Base-by-base conservation (phyloP, 768 basidiomycete species). In the Gymnopilus dilepis region DNA sequence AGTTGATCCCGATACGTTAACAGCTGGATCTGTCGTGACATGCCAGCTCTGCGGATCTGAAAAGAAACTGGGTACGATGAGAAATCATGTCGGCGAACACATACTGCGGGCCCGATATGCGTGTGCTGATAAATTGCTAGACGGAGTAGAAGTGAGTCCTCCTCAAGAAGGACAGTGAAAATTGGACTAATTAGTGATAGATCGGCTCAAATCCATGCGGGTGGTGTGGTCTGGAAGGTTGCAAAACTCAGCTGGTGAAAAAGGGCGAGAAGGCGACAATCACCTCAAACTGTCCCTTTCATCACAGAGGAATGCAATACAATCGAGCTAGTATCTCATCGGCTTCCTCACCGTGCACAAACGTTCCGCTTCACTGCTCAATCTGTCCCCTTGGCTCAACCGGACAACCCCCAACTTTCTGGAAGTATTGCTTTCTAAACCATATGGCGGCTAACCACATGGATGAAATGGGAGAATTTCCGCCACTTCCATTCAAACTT, bases 11-110 rank as follows among this genome's bases (percentile, higher is more conserved):
- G n/a, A n/a, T n/a, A n/a, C n/a, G n/a, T n/a, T n/a, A n/a, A n/a
- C n/a, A n/a, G n/a, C n/a, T n/a, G n/a, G n/a, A n/a, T n/a, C n/a
- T n/a, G n/a, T n/a, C n/a, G n/a, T n/a, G n/a, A n/a, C n/a, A n/a
- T 30, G 43, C 45, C 21, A 22, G 58, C 33, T 55, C 7, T 37
- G 19, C 21, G 19, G 24, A 45, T n/a, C 17, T n/a, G 21, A 8
- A 19, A 9, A 9, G 43, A 24, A 9, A 1, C 43, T 45, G n/a
- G 4, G 42, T 2, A 45, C 60, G 11, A 67, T 67, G 67, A 58
- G 63, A 19, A 58, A 63, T 58, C 67, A 69, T 45, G 67, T 69
- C 37, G 65, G 60, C 17, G 33, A 24, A 7, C 67, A 69, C 50
- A 60, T 69, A 15, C 55, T 69, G 1, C 17, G 21, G 6, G 37